These are phyloP conservation scores for Breynia disticha DNA, from an alignment of 441 rosid species.

Conservation along the genomic window DNA sequence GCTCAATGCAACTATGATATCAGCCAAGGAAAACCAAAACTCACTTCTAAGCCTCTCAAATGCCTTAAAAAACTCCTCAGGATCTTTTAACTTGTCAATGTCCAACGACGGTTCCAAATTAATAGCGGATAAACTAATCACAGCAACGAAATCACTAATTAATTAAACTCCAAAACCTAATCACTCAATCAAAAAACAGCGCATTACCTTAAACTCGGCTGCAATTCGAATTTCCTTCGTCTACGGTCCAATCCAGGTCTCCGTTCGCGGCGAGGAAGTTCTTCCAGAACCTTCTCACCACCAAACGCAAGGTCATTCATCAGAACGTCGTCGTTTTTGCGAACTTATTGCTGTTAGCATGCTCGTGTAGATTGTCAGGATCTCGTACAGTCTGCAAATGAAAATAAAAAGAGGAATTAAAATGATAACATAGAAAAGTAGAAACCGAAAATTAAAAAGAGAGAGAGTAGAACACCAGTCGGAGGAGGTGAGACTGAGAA, in stretches of 20 bases:
- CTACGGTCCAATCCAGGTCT: constrained; percentile 62
- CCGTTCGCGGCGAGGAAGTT: constrained; percentile 31
- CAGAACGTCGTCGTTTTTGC: constrained; percentile 6
- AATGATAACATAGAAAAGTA: not conserved
- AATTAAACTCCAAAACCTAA: not conserved
- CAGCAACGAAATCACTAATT: constrained; percentile 11
- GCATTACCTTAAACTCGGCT: constrained; percentile 46
- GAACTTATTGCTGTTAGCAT: constrained; percentile 33
- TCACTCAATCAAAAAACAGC: not conserved
- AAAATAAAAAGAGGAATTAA: too few species aligned
- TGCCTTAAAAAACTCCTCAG: constrained; percentile 61
- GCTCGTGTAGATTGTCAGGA: constrained; percentile 33
- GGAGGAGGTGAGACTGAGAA: too few species aligned
- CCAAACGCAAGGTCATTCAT: constrained; percentile 1
- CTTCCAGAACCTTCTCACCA: constrained; percentile 21
- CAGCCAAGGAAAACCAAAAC: constrained; percentile 12
- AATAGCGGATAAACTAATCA: constrained; percentile 34
- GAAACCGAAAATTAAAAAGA: not conserved
- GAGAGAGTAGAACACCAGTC: constrained; percentile 30
- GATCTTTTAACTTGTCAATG: constrained; percentile 43
- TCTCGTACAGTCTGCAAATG: constrained; percentile 43
- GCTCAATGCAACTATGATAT: not conserved
- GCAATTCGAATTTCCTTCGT: constrained; percentile 57
- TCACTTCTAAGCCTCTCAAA: constrained; percentile 56
- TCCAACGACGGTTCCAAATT: constrained; percentile 45